Percentiles rank a stretch among this genome's conserved stretches.
These are phyloP conservation scores for Candida adriatica DNA, from an alignment of 805 yeast genomes.

Conservation along the genomic window DNA sequence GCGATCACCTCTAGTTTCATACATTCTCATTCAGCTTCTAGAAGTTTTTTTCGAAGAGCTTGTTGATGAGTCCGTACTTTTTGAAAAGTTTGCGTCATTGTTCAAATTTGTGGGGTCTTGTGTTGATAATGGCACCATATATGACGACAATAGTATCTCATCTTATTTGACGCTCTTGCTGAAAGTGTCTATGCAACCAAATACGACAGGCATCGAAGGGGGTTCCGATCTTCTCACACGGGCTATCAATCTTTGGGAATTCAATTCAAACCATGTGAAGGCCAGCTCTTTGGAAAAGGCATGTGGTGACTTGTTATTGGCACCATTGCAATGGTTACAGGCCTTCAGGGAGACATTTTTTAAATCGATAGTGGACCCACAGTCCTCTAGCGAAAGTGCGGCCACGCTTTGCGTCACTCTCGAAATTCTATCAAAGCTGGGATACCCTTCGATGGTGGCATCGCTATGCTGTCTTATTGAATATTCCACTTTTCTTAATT, in stretches of 20 bases:
- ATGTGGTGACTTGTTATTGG: too few species aligned
- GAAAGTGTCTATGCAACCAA: background rate
- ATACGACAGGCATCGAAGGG: background rate
- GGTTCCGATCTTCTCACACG: background rate
- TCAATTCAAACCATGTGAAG: background rate
- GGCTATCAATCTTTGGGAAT: background rate
- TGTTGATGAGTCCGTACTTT: background rate
- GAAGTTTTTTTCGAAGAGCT: background rate
- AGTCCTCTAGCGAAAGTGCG: slow-evolving; percentile 22
- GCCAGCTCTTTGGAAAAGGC: slow-evolving; percentile 1
- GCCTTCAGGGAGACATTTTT: too few species aligned
- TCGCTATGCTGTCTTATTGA: slow-evolving; percentile 4
- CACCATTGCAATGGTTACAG: too few species aligned
- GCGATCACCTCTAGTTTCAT: background rate
- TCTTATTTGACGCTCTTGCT: background rate
- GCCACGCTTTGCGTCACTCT: slow-evolving; percentile 21
- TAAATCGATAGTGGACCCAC: too few species aligned
- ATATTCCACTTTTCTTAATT: slow-evolving; percentile 12
- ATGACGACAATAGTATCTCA: background rate
- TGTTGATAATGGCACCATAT: background rate
- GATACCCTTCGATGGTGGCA: slow-evolving; percentile 19
- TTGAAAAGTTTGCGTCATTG: background rate
- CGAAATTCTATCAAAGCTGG: slow-evolving; percentile 13
- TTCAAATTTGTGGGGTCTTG: background rate
- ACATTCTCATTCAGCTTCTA: background rate